phyloP scores from a whole-genome alignment of 805 yeast species.

The Candida qinlingensis region DNA sequence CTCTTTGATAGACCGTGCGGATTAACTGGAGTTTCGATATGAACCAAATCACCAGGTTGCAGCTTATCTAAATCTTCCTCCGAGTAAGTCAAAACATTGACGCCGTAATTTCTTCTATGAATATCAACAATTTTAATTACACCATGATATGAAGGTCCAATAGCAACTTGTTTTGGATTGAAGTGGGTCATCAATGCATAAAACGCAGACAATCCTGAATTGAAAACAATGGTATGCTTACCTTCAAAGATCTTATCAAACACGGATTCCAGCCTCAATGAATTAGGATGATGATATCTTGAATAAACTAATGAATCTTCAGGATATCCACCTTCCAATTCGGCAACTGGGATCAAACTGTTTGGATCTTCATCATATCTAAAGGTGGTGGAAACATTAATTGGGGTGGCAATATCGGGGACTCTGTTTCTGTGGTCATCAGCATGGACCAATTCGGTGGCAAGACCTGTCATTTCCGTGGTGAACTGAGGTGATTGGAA shows the following conservation, averaged over 20 bases:
- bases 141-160: slow-evolving; percentile 85
- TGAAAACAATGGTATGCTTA: slow-evolving; percentile 63
- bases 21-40: slow-evolving; percentile 83
- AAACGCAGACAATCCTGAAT: slow-evolving; percentile 79
- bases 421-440: slow-evolving; percentile 57
- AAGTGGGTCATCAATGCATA: slow-evolving; percentile 63
- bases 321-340: slow-evolving; percentile 28
- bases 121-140: slow-evolving; percentile 65
- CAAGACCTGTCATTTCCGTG: slow-evolving; percentile 32
- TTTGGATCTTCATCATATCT: slow-evolving; percentile 58
- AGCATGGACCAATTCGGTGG: slow-evolving; percentile 63
- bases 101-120: slow-evolving; percentile 53
- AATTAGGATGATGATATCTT: slow-evolving; percentile 69
- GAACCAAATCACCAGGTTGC: slow-evolving; percentile 67
- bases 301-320: slow-evolving; percentile 53
- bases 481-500: background rate
- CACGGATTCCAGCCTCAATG: slow-evolving; percentile 60
- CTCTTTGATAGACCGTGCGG: slow-evolving; percentile 71
- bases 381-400: slow-evolving; percentile 77
- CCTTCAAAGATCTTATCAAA: slow-evolving; percentile 49
- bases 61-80: slow-evolving; percentile 43
- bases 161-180: slow-evolving; percentile 69
- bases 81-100: slow-evolving; percentile 41
- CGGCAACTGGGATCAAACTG: slow-evolving; percentile 43
- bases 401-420: slow-evolving; percentile 69